Conservation (phyloP, 805 yeast species). For the Diddensiella transvaalensis region DNA sequence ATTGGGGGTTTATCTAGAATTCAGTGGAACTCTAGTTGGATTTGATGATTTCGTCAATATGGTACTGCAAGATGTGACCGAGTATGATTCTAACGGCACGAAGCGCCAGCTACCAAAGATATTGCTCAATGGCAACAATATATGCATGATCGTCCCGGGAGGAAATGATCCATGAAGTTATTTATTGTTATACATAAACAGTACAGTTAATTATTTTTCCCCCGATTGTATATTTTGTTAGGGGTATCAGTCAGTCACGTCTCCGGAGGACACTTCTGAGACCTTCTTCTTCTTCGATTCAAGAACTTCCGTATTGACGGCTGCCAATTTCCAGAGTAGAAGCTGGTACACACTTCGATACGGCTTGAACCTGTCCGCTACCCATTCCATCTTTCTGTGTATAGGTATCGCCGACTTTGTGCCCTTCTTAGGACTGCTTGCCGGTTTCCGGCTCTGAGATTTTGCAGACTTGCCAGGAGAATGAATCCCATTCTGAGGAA, state of each 20-base stretch:
- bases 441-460: constrained; percentile 33
- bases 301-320: constrained; percentile 51
- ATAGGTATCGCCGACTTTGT: constrained; percentile 37
- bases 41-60: constrained; percentile 88
- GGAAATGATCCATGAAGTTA: constrained; percentile 4
- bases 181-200: not conserved
- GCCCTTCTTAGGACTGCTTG: constrained; percentile 33
- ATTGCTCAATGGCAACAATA: constrained; percentile 38
- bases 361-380: constrained; percentile 62
- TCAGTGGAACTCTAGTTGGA: constrained; percentile 83
- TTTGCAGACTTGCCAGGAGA: constrained; percentile 35
- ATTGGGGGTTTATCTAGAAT: constrained; percentile 51
- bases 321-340: constrained; percentile 67
- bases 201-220: constrained; percentile 1
- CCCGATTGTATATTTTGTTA: too few relatives aligned
- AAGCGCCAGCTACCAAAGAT: constrained; percentile 32
- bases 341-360: constrained; percentile 66
- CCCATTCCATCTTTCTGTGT: constrained; percentile 54
- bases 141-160: constrained; percentile 38
- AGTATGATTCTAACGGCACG: constrained; percentile 37
- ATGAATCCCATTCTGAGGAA: constrained; percentile 21
- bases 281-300: constrained; percentile 21
- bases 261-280: too few relatives aligned
- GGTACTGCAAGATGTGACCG: constrained; percentile 79
- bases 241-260: too few relatives aligned